Percentiles rank a stretch among this genome's conserved stretches.
Evolutionary conservation across 257 asterid genomes (phyloP).

Genomic region (Solanum tacnaense): DNA sequence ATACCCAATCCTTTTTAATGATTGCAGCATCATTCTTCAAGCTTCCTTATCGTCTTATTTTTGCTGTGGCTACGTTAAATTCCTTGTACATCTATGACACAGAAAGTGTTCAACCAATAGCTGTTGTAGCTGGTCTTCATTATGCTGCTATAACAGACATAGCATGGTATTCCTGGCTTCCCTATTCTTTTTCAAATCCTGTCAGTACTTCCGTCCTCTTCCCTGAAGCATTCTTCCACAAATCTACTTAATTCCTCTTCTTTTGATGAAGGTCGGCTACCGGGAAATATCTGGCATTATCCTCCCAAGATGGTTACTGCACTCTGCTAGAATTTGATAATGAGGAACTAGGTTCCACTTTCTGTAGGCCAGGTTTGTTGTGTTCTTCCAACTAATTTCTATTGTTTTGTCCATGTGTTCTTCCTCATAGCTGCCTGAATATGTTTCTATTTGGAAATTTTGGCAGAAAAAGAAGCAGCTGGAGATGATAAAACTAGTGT

Average conservation of each 20-base stretch:
- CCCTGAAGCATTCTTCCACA: background rate
- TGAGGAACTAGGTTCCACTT: slow-evolving; percentile 64
- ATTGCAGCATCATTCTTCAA: slow-evolving; percentile 60
- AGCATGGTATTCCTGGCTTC: slow-evolving; percentile 52
- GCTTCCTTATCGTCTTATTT: slow-evolving; percentile 85
- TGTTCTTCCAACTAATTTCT: background rate
- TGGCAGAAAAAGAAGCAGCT: background rate
- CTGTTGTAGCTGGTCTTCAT: slow-evolving; percentile 76
- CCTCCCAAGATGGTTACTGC: slow-evolving; percentile 98
- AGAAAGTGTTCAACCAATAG: slow-evolving; percentile 83
- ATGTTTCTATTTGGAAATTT: background rate
- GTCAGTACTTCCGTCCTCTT: background rate
- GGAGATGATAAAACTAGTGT: slow-evolving; percentile 5
- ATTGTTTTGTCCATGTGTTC: background rate
- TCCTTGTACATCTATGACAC: slow-evolving; percentile 85
- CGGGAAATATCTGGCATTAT: slow-evolving; percentile 61
- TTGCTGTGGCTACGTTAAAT: slow-evolving; percentile 91
- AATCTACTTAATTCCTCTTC: background rate
- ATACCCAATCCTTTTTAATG: slow-evolving; percentile 1
- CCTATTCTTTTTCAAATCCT: background rate
- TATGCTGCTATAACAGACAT: slow-evolving; percentile 95
- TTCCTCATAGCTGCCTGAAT: background rate
- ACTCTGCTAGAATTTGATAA: slow-evolving; percentile 86
- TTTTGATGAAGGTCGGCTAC: slow-evolving; percentile 36
- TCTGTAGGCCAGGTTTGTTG: slow-evolving; percentile 41